Evolutionary conservation across 805 yeast genomes (phyloP), one percentile per base, ranked within the genome.

Genomic region (Metschnikowia borealis): DNA sequence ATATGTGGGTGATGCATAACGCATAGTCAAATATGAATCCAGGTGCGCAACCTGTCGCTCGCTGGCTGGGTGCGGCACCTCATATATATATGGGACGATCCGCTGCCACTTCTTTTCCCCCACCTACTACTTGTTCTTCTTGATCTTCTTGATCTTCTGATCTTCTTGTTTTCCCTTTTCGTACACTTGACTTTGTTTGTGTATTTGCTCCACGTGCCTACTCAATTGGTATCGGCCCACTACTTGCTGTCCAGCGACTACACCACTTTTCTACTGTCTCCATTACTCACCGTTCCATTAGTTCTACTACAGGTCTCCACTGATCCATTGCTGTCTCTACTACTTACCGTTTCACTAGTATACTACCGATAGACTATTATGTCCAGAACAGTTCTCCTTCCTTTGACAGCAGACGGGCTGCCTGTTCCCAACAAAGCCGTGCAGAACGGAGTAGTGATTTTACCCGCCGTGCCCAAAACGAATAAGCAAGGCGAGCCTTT

Each of bases 361-460:
- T 18, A 18, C 20, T 18, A 18, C 20, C 26, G 8, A n/a, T 13
- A 32, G 14, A 32, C 34, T 14, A 32, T 3, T 1, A 55, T 55
- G 59, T 36, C 59, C 7, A 52, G 57, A 35, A 55, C 74, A n/a
- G 72, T 79, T 35, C 68, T 79, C 21, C 68, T 80, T 36, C 67
- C 80, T 47, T 62, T 80, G n/a, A 64, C 74, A 31, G 73, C 75
- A 48, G 56, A 61, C 1, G 85, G 85, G 3, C 73, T 70, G 40
- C 84, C 84, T 6, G 61, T 73, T 14, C 66, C 62, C 49, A 64
- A 59, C 48, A 66, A 61, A 36, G 57, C 70, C 0, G 68, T 69
- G 18, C 59, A 60, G 29, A 72, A 71, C 46, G 84, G 84, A 2
- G 83, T 80, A 2, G 61, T 80, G 39, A 71, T 79, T 6, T 68